Evolutionary conservation across 2,329 filamentous ascomycete genomes (phyloP).

Genomic region (Colletotrichum gloeosporioides): DNA sequence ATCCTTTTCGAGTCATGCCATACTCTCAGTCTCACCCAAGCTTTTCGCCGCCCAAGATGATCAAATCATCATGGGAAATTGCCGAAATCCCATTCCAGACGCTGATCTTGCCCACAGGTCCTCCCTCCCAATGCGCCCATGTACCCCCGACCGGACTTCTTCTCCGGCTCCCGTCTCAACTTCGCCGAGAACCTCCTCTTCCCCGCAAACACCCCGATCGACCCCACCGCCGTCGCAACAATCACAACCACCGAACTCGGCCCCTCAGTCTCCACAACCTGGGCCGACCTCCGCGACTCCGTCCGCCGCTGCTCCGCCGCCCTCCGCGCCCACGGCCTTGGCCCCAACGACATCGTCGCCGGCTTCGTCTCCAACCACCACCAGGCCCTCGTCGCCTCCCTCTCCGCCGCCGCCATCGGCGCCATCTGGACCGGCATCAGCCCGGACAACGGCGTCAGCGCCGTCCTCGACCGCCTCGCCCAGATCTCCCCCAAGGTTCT

Average conservation of each 20-base stretch:
- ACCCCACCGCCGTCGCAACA: slow-evolving; percentile 70
- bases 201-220: slow-evolving; percentile 62
- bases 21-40: background rate
- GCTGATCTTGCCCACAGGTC: slow-evolving; percentile 54
- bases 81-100: background rate
- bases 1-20: slow-evolving; percentile 9
- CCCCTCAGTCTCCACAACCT: slow-evolving; percentile 65
- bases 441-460: slow-evolving; percentile 89
- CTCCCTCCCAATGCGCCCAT: slow-evolving; percentile 71
- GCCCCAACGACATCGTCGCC: slow-evolving; percentile 61
- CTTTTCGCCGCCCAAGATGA: background rate
- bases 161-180: slow-evolving; percentile 79
- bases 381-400: slow-evolving; percentile 86
- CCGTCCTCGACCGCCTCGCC: slow-evolving; percentile 83
- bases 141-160: slow-evolving; percentile 89
- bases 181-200: slow-evolving; percentile 96
- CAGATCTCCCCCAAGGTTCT: slow-evolving; percentile 86
- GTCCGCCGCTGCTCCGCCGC: slow-evolving; percentile 77
- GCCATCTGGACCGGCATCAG: slow-evolving; percentile 94
- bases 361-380: slow-evolving; percentile 89
- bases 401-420: slow-evolving; percentile 81
- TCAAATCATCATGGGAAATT: background rate
- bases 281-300: slow-evolving; percentile 79
- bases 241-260: slow-evolving; percentile 81
- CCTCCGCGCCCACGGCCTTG: slow-evolving; percentile 70